Evolutionary conservation across 345 rosid species (phyloP).

Genomic region (Cardamine chenopodiifolia): DNA sequence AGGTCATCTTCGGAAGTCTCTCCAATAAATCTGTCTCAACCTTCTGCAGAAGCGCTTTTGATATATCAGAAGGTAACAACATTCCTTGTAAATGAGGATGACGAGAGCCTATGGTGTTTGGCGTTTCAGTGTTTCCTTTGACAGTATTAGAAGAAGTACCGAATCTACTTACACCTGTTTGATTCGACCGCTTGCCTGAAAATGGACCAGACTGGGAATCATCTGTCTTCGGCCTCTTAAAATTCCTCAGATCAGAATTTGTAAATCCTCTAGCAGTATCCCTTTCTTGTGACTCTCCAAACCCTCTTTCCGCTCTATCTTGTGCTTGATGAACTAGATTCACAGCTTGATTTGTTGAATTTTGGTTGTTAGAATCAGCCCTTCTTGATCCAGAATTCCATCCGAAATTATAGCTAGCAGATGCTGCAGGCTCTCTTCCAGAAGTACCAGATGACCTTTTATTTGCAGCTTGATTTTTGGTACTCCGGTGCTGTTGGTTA

Average conservation of each 20-base stretch:
- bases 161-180: constrained; percentile 42
- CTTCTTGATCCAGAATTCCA: constrained; percentile 47
- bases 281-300: constrained; percentile 45
- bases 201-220: constrained; percentile 43
- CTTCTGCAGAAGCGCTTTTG: constrained; percentile 57
- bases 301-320: constrained; percentile 49
- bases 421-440: constrained; percentile 41
- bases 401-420: constrained; percentile 40
- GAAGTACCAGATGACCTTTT: constrained; percentile 37
- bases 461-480: constrained; percentile 41
- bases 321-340: constrained; percentile 45
- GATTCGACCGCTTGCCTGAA: constrained; percentile 41
- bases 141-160: constrained; percentile 39
- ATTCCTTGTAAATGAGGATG: constrained; percentile 48
- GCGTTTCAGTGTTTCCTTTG: constrained; percentile 43
- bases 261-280: constrained; percentile 42
- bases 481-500: constrained; percentile 52
- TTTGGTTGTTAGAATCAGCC: constrained; percentile 40
- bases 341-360: constrained; percentile 44
- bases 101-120: constrained; percentile 43
- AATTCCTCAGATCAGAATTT: constrained; percentile 43
- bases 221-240: constrained; percentile 54
- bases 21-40: constrained; percentile 48
- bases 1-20: constrained; percentile 52
- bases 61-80: constrained; percentile 50